Percentiles rank a stretch among this genome's conserved stretches.
Conservation (phyloP, 2,329 filamentous ascomycete species). For the Bipolaris gigantea region DNA sequence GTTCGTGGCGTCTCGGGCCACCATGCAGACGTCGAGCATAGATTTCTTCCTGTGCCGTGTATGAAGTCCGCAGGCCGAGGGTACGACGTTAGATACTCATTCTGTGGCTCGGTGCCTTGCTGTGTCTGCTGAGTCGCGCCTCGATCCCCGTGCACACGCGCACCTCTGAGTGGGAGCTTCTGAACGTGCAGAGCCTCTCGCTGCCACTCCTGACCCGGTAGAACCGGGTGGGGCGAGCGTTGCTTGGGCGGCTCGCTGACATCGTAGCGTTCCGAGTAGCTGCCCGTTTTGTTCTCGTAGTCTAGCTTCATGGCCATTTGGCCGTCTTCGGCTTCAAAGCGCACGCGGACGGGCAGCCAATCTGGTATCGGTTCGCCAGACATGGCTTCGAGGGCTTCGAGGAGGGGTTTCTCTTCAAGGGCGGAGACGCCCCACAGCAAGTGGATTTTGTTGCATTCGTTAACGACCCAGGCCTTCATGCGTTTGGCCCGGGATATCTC, state of each 20-base stretch:
- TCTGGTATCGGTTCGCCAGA: conserved; percentile 31
- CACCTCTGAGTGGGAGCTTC: conserved; percentile 2
- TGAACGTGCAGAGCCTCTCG: conserved; percentile 1
- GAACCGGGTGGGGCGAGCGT: neutral
- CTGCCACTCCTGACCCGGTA: conserved; percentile 8
- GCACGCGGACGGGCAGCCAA: conserved; percentile 33
- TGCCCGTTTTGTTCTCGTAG: conserved; percentile 22
- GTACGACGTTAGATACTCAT: conserved; percentile 3
- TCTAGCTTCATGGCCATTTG: conserved; percentile 37
- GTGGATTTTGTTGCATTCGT: conserved; percentile 29
- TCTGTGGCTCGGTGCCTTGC: neutral
- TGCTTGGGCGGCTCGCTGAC: conserved; percentile 12
- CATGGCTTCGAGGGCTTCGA: conserved; percentile 29
- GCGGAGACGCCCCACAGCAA: conserved; percentile 25
- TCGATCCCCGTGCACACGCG: neutral
- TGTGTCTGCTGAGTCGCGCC: neutral
- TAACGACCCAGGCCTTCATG: conserved; percentile 29
- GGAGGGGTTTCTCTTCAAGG: conserved; percentile 23
- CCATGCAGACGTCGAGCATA: conserved; percentile 28
- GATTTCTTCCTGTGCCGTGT: conserved; percentile 23
- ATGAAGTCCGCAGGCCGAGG: conserved; percentile 17
- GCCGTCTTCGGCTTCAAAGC: conserved; percentile 33
- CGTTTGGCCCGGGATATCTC: conserved; percentile 18
- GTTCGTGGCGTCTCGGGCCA: conserved; percentile 15
- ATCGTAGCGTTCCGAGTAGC: conserved; percentile 9